A percentile compares a stretch with the other conserved stretches of the same genome.
phyloP scores from a whole-genome alignment of 2,329 filamentous ascomycete species.

The Ophiostoma sp. region DNA sequence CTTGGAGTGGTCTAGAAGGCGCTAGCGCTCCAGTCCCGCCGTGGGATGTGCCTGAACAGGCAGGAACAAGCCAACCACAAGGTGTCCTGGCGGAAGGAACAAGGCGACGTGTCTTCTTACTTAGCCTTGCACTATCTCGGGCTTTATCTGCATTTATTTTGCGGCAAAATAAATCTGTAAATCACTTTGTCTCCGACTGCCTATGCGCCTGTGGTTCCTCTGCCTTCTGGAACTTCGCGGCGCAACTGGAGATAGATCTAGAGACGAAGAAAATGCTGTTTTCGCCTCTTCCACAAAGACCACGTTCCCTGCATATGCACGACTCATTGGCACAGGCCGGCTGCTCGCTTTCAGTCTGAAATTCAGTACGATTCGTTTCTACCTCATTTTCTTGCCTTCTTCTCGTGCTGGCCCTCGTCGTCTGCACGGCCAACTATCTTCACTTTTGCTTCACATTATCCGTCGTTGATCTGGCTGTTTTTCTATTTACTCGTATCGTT shows the following conservation, averaged over 20 bases:
- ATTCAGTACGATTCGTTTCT: background rate
- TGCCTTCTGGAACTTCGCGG: background rate
- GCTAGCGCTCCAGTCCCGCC: constrained; percentile 7
- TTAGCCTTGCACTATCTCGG: constrained; percentile 4
- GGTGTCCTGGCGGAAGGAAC: background rate
- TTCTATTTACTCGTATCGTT: background rate
- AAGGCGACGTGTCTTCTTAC: constrained; percentile 14
- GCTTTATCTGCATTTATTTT: background rate
- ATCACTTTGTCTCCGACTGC: background rate
- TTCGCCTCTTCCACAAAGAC: constrained; percentile 8
- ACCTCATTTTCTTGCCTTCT: background rate
- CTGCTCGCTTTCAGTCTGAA: background rate
- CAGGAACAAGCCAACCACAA: constrained; percentile 10
- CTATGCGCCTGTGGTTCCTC: background rate
- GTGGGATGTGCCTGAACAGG: constrained; percentile 5
- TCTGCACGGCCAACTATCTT: background rate
- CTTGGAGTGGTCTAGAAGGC: background rate
- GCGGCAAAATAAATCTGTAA: background rate
- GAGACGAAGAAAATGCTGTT: constrained; percentile 7
- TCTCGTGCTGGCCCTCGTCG: constrained; percentile 5
- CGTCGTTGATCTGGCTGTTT: background rate
- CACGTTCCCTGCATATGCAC: constrained; percentile 15
- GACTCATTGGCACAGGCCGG: constrained; percentile 14
- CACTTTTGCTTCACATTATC: constrained; percentile 4
- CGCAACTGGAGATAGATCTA: constrained; percentile 5